Evolutionary conservation across 1,139 yeast genomes (phyloP).

Genomic region (Yamadazyma membranifaciens): DNA sequence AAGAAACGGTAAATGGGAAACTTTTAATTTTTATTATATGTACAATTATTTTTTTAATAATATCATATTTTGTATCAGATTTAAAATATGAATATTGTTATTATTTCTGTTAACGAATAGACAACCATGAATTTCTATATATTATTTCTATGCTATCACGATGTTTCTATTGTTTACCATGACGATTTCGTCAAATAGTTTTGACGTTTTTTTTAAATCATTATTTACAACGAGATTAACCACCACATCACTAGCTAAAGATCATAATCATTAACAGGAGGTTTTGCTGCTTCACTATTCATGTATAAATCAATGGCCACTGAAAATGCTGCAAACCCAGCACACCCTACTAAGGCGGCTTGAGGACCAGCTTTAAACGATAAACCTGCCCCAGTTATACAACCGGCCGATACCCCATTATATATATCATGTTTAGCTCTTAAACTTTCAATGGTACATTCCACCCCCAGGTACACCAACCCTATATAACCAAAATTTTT

Average conservation of each 20-base stretch:
- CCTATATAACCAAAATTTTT: slow-evolving; percentile 95
- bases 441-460: slow-evolving; percentile 80
- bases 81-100: slow-evolving; percentile 38
- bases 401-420: slow-evolving; percentile 92
- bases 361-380: slow-evolving; percentile 93
- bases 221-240: too few species aligned
- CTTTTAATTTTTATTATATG: slow-evolving; percentile 1
- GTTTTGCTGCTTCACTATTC: slow-evolving; percentile 81
- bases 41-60: slow-evolving; percentile 13
- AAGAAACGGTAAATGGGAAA: background rate
- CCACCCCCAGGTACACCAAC: slow-evolving; percentile 90
- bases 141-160: too few species aligned
- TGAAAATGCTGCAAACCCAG: slow-evolving; percentile 96
- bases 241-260: too few species aligned
- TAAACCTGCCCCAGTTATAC: slow-evolving; percentile 89
- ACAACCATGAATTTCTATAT: background rate
- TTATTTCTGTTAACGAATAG: slow-evolving; percentile 26
- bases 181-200: too few species aligned
- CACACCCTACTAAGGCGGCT: slow-evolving; percentile 90
- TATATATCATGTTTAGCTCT: slow-evolving; percentile 92
- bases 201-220: too few species aligned
- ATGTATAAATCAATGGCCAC: slow-evolving; percentile 90
- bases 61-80: slow-evolving; percentile 28
- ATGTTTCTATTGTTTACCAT: too few species aligned
- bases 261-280: slow-evolving; percentile 89